These are phyloP conservation scores for Fusarium sp. DNA, from an alignment of 2,329 filamentous ascomycete species.

Conservation along the genomic window DNA sequence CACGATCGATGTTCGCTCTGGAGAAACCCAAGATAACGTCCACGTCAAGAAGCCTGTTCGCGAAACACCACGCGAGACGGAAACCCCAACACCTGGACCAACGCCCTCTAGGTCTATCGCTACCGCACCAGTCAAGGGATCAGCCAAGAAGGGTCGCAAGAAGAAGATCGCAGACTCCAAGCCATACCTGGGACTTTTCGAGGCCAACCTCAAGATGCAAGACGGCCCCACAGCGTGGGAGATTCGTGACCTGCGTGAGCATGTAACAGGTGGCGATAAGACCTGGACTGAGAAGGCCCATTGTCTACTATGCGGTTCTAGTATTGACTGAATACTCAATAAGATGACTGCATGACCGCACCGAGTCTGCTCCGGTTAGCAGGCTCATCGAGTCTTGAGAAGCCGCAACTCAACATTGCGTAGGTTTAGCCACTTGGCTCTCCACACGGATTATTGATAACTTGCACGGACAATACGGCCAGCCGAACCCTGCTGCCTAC, in stretches of 20 bases:
- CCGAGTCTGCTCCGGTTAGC: constrained; percentile 22
- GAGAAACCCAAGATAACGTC: constrained; percentile 57
- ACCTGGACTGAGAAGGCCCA: constrained; percentile 64
- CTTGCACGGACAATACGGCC: constrained; percentile 5
- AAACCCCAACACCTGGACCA: constrained; percentile 51
- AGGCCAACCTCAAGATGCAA: constrained; percentile 63
- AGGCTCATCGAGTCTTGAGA: constrained; percentile 20
- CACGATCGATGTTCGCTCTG: constrained; percentile 66
- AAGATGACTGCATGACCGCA: background rate
- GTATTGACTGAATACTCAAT: constrained; percentile 57
- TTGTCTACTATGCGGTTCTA: constrained; percentile 65
- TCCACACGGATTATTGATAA: constrained; percentile 9
- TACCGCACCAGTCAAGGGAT: constrained; percentile 45
- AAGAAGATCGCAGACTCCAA: constrained; percentile 57
- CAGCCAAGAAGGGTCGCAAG: constrained; percentile 55
- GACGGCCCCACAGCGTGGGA: constrained; percentile 64
- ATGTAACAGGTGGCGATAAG: constrained; percentile 63
- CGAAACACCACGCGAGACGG: constrained; percentile 50
- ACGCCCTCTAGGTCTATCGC: constrained; percentile 45
- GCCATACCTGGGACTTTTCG: constrained; percentile 66
- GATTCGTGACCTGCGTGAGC: constrained; percentile 64
- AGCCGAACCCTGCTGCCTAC: constrained; percentile 5
- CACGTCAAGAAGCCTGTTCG: constrained; percentile 55
- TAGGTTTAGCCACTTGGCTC: constrained; percentile 1
- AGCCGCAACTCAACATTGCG: constrained; percentile 16